These are phyloP conservation scores for Epichloe hybrida DNA, from an alignment of 2,329 filamentous ascomycete species.

Conservation along the genomic window DNA sequence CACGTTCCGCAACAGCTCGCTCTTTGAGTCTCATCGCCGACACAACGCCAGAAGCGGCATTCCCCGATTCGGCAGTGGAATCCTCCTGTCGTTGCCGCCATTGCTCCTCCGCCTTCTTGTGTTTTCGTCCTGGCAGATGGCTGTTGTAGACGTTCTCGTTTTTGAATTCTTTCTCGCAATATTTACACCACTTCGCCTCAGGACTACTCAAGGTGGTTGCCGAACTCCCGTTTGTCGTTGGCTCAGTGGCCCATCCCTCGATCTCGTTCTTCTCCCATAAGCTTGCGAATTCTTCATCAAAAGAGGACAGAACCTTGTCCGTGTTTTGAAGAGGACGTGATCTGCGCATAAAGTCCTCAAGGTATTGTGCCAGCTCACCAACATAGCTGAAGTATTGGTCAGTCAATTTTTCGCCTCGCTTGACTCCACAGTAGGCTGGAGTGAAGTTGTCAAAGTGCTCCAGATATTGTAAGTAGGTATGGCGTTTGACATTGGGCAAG, in stretches of 20 bases:
- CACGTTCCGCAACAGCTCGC: conserved; percentile 76
- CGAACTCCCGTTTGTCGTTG: conserved; percentile 17
- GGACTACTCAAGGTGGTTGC: conserved; percentile 21
- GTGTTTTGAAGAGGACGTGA: conserved; percentile 78
- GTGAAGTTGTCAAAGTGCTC: conserved; percentile 81
- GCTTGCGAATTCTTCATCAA: conserved; percentile 73
- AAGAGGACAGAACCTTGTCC: conserved; percentile 59
- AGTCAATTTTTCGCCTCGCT: conserved; percentile 72
- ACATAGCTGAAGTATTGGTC: conserved; percentile 90
- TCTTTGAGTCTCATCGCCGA: conserved; percentile 60
- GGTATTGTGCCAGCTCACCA: conserved; percentile 63
- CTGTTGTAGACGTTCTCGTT: conserved; percentile 90
- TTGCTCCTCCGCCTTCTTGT: conserved; percentile 61
- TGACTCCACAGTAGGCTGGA: conserved; percentile 58
- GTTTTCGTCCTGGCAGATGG: conserved; percentile 78
- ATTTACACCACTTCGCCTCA: conserved; percentile 74
- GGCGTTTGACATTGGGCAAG: conserved; percentile 68
- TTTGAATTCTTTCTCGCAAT: conserved; percentile 89
- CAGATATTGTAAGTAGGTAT: conserved; percentile 86
- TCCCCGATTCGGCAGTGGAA: conserved; percentile 16
- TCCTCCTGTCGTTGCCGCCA: conserved; percentile 37
- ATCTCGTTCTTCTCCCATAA: conserved; percentile 72
- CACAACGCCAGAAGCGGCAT: conserved; percentile 12
- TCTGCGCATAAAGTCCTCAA: conserved; percentile 77
- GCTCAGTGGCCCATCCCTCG: conserved; percentile 60